Conservation (phyloP, 2,329 filamentous ascomycete genomes). For the Hymenotorrendiella dingleyae region DNA sequence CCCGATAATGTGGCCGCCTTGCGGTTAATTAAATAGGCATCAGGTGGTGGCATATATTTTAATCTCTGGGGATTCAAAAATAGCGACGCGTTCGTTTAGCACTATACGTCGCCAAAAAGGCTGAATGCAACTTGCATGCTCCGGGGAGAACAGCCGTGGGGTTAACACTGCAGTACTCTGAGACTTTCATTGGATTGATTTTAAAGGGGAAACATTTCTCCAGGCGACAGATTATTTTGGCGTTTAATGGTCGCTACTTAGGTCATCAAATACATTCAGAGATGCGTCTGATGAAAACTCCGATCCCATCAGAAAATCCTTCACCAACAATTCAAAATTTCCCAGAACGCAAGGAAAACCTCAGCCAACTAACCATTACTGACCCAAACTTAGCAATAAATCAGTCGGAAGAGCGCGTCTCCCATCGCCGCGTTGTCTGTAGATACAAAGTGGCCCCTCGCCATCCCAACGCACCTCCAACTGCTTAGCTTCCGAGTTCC, state of each 20-base stretch:
- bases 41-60: conserved; percentile 8
- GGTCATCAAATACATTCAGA: too few species aligned
- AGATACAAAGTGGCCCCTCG: conserved; percentile 4
- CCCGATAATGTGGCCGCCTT: conserved; percentile 8
- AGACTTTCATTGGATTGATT: conserved; percentile 1
- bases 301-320: too few species aligned
- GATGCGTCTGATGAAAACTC: too few species aligned
- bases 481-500: conserved; percentile 3
- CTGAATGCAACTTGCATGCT: conserved; percentile 12
- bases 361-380: too few species aligned
- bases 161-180: conserved; percentile 1
- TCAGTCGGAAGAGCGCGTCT: conserved; percentile 6
- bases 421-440: conserved; percentile 1
- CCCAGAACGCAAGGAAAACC: too few species aligned
- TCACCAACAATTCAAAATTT: too few species aligned
- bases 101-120: conserved; percentile 13
- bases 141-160: conserved; percentile 6
- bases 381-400: not conserved
- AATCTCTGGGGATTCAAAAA: conserved; percentile 14
- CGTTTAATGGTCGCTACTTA: too few species aligned
- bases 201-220: not conserved
- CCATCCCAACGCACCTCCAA: conserved; percentile 9
- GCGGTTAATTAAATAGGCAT: conserved; percentile 8
- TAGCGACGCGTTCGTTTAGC: conserved; percentile 12
- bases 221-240: not conserved